Evolutionary conservation across 169 alveolate species (phyloP).

Genomic region (Eimeria necatrix): DNA sequence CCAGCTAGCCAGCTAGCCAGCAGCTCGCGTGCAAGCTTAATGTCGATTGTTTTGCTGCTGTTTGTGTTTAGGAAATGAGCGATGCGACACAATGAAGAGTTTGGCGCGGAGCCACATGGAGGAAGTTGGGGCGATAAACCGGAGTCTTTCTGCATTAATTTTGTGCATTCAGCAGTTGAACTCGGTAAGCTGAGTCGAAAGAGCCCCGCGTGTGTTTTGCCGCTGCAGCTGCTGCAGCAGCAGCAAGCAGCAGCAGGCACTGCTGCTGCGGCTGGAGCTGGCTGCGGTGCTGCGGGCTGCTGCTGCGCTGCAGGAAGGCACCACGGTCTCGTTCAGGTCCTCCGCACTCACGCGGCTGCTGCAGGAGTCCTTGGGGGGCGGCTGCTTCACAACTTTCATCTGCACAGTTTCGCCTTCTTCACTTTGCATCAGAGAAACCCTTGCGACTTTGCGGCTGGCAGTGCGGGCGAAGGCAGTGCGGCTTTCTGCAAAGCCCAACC

Average conservation of each 20-base stretch:
- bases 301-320: constrained; percentile 80
- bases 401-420: constrained; percentile 86
- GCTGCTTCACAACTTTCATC: constrained; percentile 85
- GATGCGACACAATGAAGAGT: constrained; percentile 81
- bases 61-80: constrained; percentile 84
- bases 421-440: constrained; percentile 83
- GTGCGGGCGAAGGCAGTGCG: constrained; percentile 85
- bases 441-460: constrained; percentile 85
- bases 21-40: background rate
- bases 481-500: constrained; percentile 69
- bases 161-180: constrained; percentile 86
- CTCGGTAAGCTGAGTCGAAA: constrained; percentile 67
- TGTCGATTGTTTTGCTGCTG: background rate
- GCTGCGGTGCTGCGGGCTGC: background rate
- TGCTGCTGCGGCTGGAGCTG: background rate
- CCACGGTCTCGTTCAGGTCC: constrained; percentile 84
- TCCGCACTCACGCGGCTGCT: constrained; percentile 80
- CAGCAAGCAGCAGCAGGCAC: background rate
- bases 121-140: constrained; percentile 87
- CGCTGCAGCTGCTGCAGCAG: constrained; percentile 31
- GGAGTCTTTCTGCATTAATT: constrained; percentile 86
- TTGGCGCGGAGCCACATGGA: constrained; percentile 84
- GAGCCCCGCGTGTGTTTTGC: background rate
- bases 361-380: constrained; percentile 81
- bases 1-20: background rate